A percentile compares a stretch with the other conserved stretches of the same genome.
phyloP scores from a whole-genome alignment of 306 rosid genomes.

The Cucurbita moschata region DNA sequence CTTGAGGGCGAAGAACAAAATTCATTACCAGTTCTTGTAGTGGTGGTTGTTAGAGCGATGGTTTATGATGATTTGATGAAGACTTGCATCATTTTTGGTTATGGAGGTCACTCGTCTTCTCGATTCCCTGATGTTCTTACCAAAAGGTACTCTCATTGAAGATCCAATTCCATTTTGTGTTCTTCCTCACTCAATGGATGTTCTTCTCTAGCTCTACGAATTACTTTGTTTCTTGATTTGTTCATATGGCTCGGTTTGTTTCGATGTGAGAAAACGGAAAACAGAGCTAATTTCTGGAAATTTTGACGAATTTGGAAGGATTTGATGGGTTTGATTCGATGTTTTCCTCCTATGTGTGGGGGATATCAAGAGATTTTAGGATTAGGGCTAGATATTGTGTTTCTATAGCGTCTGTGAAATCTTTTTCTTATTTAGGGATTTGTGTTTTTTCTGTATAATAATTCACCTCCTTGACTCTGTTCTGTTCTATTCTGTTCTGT shows the following conservation, averaged over 20 bases:
- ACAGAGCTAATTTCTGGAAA: background rate
- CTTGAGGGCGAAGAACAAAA: background rate
- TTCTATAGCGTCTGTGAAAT: slow-evolving; percentile 34
- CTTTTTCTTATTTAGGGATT: slow-evolving; percentile 6
- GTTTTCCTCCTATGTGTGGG: slow-evolving; percentile 46
- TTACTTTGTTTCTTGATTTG: background rate
- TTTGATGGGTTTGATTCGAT: slow-evolving; percentile 45
- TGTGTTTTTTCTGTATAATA: slow-evolving; percentile 18
- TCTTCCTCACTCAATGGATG: slow-evolving; percentile 10
- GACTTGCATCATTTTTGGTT: slow-evolving; percentile 43
- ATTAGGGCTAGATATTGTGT: slow-evolving; percentile 29
- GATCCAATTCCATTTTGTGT: slow-evolving; percentile 22
- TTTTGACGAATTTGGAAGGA: slow-evolving; percentile 22
- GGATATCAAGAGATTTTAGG: slow-evolving; percentile 35
- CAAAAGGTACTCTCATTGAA: slow-evolving; percentile 52
- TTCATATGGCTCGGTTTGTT: background rate
- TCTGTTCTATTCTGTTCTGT: slow-evolving; percentile 6
- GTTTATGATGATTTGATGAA: slow-evolving; percentile 49
- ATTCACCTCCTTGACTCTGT: slow-evolving; percentile 4
- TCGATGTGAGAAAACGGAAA: background rate
- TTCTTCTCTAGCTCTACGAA: background rate
- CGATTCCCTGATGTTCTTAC: slow-evolving; percentile 55
- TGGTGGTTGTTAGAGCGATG: slow-evolving; percentile 6
- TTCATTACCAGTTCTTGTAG: background rate
- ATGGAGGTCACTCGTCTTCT: slow-evolving; percentile 37